Conservation (phyloP, 345 rosid species). For the Eucalyptus polybractea region DNA sequence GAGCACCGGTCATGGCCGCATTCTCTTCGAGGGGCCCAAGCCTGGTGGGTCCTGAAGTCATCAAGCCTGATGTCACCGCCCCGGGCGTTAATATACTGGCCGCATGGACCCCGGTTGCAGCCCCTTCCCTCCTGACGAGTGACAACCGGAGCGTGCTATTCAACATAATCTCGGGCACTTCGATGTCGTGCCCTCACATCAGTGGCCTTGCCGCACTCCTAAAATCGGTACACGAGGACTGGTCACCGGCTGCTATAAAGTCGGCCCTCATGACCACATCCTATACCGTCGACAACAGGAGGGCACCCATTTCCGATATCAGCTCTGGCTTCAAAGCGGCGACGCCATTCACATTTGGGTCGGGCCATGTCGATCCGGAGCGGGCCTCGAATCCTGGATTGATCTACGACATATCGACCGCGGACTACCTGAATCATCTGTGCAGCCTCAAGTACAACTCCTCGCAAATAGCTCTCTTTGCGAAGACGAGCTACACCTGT, state of each 20-base stretch:
- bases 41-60: conserved; percentile 28
- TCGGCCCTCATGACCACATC: conserved; percentile 90
- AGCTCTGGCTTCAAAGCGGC: conserved; percentile 4
- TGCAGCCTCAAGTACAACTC: conserved; percentile 37
- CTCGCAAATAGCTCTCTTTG: conserved; percentile 12
- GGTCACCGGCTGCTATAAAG: conserved; percentile 86
- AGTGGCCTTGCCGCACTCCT: conserved; percentile 68
- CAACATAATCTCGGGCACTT: conserved; percentile 74
- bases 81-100: conserved; percentile 79
- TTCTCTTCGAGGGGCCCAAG: conserved; percentile 87
- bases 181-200: conserved; percentile 85
- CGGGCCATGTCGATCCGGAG: conserved; percentile 49
- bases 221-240: conserved; percentile 46
- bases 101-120: conserved; percentile 49
- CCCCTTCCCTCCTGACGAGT: conserved; percentile 28
- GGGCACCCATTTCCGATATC: conserved; percentile 11
- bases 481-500: conserved; percentile 12
- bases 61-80: conserved; percentile 75
- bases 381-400: conserved; percentile 46
- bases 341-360: conserved; percentile 32
- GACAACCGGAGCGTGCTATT: conserved; percentile 53
- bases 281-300: conserved; percentile 31
- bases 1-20: conserved; percentile 59
- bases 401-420: conserved; percentile 21
- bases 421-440: conserved; percentile 25